These are phyloP conservation scores for Aegilops tauschii DNA, from an alignment of 176 grass and related monocot species.

Conservation along the genomic window DNA sequence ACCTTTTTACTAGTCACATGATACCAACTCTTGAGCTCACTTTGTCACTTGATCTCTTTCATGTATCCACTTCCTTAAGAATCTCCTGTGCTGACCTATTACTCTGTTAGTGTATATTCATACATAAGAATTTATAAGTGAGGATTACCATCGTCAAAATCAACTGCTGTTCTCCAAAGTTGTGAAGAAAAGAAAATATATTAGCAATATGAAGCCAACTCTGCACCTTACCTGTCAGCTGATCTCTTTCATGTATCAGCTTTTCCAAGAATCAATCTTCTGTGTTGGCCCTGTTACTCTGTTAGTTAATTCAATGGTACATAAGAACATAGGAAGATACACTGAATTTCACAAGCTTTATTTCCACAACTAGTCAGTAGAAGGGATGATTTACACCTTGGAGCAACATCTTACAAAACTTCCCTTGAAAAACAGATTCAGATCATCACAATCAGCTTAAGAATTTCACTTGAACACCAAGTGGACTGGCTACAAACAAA, in stretches of 20 bases:
- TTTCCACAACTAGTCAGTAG: neutral
- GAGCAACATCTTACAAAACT: neutral
- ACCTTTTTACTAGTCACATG: neutral
- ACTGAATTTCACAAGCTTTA: neutral
- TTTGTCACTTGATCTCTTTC: conserved; percentile 1
- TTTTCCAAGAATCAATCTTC: too few relatives aligned
- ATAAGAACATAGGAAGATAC: neutral
- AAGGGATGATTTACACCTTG: neutral
- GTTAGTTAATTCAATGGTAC: neutral
- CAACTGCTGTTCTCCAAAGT: neutral
- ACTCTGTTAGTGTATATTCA: neutral
- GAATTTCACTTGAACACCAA: neutral
- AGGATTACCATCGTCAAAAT: neutral
- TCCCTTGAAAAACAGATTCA: neutral
- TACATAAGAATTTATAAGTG: neutral
- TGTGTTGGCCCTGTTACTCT: neutral
- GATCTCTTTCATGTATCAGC: too few relatives aligned
- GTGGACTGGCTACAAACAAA: neutral
- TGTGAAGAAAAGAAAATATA: neutral
- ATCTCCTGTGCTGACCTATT: neutral
- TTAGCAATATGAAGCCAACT: neutral
- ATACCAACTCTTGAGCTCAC: neutral
- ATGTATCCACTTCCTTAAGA: neutral
- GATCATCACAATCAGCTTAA: neutral
- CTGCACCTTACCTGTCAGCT: too few relatives aligned